Base-by-base conservation (phyloP, 208 protist species). In the Wallacemonas sp. region DNA sequence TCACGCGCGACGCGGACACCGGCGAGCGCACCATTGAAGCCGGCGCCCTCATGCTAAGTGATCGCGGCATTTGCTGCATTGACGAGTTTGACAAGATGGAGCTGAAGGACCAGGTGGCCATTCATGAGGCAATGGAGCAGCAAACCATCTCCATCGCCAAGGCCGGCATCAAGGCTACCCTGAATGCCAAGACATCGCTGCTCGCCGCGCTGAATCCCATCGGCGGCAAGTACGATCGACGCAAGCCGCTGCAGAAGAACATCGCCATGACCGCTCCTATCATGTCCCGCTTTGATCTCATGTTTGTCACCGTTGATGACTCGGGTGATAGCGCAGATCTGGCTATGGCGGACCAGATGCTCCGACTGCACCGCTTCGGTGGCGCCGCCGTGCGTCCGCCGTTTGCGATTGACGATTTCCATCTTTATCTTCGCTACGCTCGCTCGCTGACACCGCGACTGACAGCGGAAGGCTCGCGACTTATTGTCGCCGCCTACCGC, bases 81-180 rank as follows among this genome's bases (percentile, higher is more conserved):
- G 99, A 99, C 81, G 99, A 99, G 87, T 99, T 99, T 78, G 99
- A 99, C 76, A 99, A 99, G 85, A 99, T 99, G 98, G 97, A 99
- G 46, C 65, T 95, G 41, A 88, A 87, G 68, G 98, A 99, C 77
- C 98, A 99, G 82, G 97, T 99, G 1, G 98, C 99, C n/a, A 99
- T 99, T 54, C 99, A 99, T 78, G 98, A 99, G 79, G 98, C 98
- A 11, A 99, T 99, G 98, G 99, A 99, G 82, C 99, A 99, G 89
- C 99, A 99, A 74, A 99, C 98, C 21, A 99, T 99, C 49, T 99
- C 98, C 0, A 99, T 99, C 69, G 90, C 98, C 49, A 99, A 99
- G 76, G 96, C 95, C 0, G 96, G 96, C 60, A 98, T 99, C 36
- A 96, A 99, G 61, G 98, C 99, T 0, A 99, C 99, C 1, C 86